Conservation (phyloP, 345 rosid genomes). For the Turnera subulata region DNA sequence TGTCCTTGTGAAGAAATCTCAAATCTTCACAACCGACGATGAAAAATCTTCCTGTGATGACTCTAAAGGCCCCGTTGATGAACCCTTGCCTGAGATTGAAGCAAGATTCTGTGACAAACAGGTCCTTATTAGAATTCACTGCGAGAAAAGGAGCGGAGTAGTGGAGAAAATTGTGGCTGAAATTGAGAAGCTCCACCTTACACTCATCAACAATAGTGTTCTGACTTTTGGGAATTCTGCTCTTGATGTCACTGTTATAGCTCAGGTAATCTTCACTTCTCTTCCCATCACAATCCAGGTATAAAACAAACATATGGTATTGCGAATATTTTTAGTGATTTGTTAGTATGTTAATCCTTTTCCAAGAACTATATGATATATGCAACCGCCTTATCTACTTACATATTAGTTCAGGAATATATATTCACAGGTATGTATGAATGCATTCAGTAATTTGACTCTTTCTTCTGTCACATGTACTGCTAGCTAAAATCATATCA, state of each 20-base stretch:
- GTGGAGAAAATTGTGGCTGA: slow-evolving; percentile 35
- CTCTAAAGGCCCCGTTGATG: slow-evolving; percentile 1
- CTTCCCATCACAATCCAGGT: not conserved
- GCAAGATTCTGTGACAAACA: slow-evolving; percentile 52
- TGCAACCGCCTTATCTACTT: no score
- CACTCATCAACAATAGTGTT: slow-evolving; percentile 34
- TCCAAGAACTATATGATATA: not conserved
- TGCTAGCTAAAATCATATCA: not conserved
- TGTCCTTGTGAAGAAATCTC: slow-evolving; percentile 46
- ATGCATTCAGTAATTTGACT: not conserved
- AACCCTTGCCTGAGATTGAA: slow-evolving; percentile 57
- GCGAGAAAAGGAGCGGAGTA: slow-evolving; percentile 48
- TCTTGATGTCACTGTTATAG: slow-evolving; percentile 58
- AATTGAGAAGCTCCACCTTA: slow-evolving; percentile 47
- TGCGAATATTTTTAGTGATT: no score
- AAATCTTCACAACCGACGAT: slow-evolving; percentile 29
- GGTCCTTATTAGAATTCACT: slow-evolving; percentile 58
- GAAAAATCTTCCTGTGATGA: slow-evolving; percentile 37
- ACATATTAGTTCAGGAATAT: no score
- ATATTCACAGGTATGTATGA: no score
- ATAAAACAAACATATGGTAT: not conserved
- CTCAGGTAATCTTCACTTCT: slow-evolving; percentile 57
- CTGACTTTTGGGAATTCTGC: slow-evolving; percentile 61
- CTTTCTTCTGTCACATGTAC: not conserved
- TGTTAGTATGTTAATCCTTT: no score